phyloP scores from a whole-genome alignment of 305 asterid species.

The Solanum hybrid region DNA sequence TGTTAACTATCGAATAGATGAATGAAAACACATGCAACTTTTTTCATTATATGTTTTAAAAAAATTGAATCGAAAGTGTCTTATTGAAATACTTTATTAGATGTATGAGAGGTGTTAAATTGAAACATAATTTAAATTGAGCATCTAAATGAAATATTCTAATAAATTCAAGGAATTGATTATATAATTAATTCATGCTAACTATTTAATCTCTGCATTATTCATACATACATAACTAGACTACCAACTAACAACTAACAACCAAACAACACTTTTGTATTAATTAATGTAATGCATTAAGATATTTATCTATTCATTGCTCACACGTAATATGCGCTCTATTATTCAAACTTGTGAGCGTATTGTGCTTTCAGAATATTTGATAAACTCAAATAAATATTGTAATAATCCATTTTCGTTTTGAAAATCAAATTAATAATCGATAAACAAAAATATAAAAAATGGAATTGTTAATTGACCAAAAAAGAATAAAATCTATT shows the following conservation, averaged over 20 bases:
- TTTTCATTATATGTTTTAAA: too few relatives aligned
- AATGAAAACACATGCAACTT: too few relatives aligned
- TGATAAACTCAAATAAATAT: neutral
- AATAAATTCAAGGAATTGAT: accelerated
- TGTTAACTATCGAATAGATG: neutral
- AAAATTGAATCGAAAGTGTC: too few relatives aligned
- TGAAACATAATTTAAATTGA: too few relatives aligned
- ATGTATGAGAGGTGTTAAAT: neutral
- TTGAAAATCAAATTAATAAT: too few relatives aligned
- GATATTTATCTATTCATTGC: neutral
- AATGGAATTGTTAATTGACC: too few relatives aligned
- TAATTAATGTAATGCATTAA: neutral
- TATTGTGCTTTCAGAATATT: neutral
- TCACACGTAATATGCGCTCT: neutral
- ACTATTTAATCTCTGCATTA: neutral
- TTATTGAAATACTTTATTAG: too few relatives aligned
- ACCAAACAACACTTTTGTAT: neutral
- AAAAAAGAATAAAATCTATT: neutral
- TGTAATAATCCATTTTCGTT: neutral
- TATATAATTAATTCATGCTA: neutral
- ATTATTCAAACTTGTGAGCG: neutral
- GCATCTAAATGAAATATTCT: too few relatives aligned
- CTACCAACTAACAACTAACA: neutral
- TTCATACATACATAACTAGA: neutral
- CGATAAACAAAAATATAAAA: too few relatives aligned